Conservation (phyloP, 192 early-diverging fungal species). For the Chytriomyces sp. region DNA sequence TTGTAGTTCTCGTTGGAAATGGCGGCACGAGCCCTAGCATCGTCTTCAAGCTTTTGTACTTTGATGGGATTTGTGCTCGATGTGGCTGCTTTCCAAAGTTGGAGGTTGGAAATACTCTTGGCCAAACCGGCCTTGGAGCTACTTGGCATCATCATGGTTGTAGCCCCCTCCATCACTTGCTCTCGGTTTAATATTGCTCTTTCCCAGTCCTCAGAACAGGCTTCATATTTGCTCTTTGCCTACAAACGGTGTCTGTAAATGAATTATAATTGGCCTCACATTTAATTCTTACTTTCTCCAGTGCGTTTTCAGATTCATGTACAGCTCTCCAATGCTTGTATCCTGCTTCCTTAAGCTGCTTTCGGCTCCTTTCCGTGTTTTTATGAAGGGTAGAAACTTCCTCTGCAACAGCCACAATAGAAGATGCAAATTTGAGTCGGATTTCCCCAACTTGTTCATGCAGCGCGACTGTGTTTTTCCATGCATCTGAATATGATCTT, state of each 20-base stretch:
- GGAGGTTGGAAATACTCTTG: conserved; percentile 55
- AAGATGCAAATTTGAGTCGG: conserved; percentile 72
- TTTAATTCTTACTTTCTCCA: conserved; percentile 76
- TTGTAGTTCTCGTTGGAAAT: conserved; percentile 83
- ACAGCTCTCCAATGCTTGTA: conserved; percentile 73
- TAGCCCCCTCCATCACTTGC: conserved; percentile 2
- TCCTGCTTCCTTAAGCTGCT: conserved; percentile 85
- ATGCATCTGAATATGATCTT: conserved; percentile 76
- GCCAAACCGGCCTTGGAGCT: conserved; percentile 47
- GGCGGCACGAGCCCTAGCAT: conserved; percentile 81
- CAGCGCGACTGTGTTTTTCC: conserved; percentile 73
- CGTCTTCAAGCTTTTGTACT: conserved; percentile 82
- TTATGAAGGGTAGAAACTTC: conserved; percentile 72
- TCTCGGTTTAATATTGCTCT: conserved; percentile 49
- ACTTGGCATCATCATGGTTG: conserved; percentile 26
- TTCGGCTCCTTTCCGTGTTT: conserved; percentile 77
- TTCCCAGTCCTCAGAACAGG: conserved; percentile 85
- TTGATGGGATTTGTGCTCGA: conserved; percentile 48
- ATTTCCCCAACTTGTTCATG: conserved; percentile 85
- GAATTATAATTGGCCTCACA: background rate
- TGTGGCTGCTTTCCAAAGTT: conserved; percentile 41
- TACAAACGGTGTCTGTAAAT: conserved; percentile 13
- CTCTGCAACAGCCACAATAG: conserved; percentile 76
- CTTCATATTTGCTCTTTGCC: conserved; percentile 80
- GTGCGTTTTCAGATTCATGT: conserved; percentile 70